Base-by-base conservation (phyloP, 2,329 filamentous ascomycete species). In the Scedosporium dehoogii region DNA sequence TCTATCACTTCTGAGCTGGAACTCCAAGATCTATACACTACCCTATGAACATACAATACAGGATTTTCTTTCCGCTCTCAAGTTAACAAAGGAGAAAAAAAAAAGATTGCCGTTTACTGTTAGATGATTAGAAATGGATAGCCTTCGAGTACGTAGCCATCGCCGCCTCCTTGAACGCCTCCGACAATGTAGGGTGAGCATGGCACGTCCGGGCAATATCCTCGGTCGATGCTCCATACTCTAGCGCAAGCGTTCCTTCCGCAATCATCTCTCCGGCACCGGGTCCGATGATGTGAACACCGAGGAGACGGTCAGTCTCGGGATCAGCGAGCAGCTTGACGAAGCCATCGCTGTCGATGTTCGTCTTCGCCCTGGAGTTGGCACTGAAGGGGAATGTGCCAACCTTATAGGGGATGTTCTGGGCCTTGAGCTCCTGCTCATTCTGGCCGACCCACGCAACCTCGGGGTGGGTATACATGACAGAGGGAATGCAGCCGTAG, bases 191-290 rank as follows among this genome's bases (percentile, higher is more conserved):
- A 63, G 94, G 94, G 79, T 99, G 94, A 62, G 94, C 94, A 78
- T 99, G 94, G 78, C 91, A 94, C 67, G 94, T 97, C 73, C 94
- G 86, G 65, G 89, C 92, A 73, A 96, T 91, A 76, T 97, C 94
- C 80, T 99, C 94, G 70, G 87, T 92, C 67, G 90, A 94, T 33
- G 94, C 94, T 67, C 94, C 94, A 73, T 99, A 99, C 81, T 99
- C 94, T 59, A 99, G 81, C 63, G 94, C 94, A 71, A 99, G 81
- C 12, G 92, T 94, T 67, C 89, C 94, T 81, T 99, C 94, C 2
- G 94, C 94, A 79, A 99, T 97, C 94, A 99, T 97, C 83, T 99
- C 94, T 72, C 94, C 94, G 53, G 94, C 94, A 75, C 94, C 94
- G 70, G 94, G 84, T 64, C 94, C 94, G 70, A 99, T 88, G 76